Conservation (phyloP, 2,329 filamentous ascomycete species). For the Dothidotthia symphoricarpi region DNA sequence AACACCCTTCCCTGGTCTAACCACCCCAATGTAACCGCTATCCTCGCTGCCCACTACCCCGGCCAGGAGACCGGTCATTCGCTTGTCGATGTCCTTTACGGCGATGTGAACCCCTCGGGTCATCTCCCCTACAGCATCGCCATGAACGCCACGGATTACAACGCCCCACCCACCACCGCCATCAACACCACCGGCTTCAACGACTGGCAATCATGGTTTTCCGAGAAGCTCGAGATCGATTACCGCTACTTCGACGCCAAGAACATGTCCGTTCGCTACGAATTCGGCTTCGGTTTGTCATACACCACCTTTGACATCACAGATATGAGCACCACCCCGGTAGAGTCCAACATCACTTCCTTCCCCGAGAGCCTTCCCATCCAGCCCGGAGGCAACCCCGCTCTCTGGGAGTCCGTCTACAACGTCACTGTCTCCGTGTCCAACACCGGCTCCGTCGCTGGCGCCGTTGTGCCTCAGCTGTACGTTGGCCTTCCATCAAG, state of each 20-base stretch:
- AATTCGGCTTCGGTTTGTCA: constrained; percentile 73
- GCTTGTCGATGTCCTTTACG: constrained; percentile 60
- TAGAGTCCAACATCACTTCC: constrained; percentile 61
- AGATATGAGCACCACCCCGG: constrained; percentile 57
- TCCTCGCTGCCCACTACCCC: constrained; percentile 44
- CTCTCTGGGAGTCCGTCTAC: constrained; percentile 67
- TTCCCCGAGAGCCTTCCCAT: constrained; percentile 40
- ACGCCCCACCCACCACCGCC: constrained; percentile 41
- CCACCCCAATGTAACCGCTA: constrained; percentile 46
- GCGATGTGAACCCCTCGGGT: constrained; percentile 72
- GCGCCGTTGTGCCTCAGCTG: constrained; percentile 56
- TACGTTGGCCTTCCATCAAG: constrained; percentile 53
- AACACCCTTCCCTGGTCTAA: constrained; percentile 45
- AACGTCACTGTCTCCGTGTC: constrained; percentile 64
- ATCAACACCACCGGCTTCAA: constrained; percentile 42
- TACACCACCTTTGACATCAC: constrained; percentile 78
- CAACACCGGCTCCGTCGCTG: constrained; percentile 63
- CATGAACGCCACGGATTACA: constrained; percentile 67
- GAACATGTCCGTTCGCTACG: constrained; percentile 67
- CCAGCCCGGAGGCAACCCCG: constrained; percentile 48
- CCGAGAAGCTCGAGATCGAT: constrained; percentile 69
- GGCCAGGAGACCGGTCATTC: constrained; percentile 46
- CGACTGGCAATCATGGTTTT: constrained; percentile 54
- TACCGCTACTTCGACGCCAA: constrained; percentile 71
- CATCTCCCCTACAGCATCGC: constrained; percentile 86